A percentile compares a stretch with the other conserved stretches of the same genome.
These are phyloP conservation scores for Phaeodactylum tricornutum DNA, from an alignment of 108 stramenopile species.

Conservation along the genomic window DNA sequence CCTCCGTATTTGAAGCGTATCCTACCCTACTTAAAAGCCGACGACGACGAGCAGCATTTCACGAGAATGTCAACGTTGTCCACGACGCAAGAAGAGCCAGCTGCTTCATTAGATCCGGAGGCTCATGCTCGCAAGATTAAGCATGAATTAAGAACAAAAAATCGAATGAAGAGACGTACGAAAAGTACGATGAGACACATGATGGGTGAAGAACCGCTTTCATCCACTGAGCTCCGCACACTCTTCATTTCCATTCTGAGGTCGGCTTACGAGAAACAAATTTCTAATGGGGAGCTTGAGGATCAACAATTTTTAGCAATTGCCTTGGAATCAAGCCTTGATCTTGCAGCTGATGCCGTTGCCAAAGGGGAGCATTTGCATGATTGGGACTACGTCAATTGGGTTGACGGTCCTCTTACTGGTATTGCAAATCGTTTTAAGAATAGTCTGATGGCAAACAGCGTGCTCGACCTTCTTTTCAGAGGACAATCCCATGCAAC, in stretches of 20 bases:
- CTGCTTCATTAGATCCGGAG: background rate
- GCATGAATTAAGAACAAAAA: no score
- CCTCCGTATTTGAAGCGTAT: constrained; percentile 24
- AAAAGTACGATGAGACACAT: no score
- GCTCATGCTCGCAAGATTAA: no score
- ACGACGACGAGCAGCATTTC: background rate
- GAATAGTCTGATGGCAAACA: constrained; percentile 4
- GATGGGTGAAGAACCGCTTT: background rate
- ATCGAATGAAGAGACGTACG: no score
- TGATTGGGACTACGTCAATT: constrained; percentile 23
- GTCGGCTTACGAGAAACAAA: constrained; percentile 30
- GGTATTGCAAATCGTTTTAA: background rate
- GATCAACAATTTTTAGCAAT: constrained; percentile 26
- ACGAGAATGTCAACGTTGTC: background rate
- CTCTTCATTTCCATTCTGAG: constrained; percentile 39
- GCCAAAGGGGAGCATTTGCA: constrained; percentile 26
- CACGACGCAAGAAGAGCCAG: background rate
- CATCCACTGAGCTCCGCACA: constrained; percentile 14
- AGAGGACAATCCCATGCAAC: background rate
- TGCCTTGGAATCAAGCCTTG: constrained; percentile 38
- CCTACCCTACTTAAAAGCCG: constrained; percentile 5
- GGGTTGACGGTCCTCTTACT: constrained; percentile 5
- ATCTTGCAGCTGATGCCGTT: constrained; percentile 33
- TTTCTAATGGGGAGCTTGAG: constrained; percentile 40
- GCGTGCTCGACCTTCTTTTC: background rate